Base-by-base conservation (phyloP, 768 basidiomycete species). In the Inosperma sp. region DNA sequence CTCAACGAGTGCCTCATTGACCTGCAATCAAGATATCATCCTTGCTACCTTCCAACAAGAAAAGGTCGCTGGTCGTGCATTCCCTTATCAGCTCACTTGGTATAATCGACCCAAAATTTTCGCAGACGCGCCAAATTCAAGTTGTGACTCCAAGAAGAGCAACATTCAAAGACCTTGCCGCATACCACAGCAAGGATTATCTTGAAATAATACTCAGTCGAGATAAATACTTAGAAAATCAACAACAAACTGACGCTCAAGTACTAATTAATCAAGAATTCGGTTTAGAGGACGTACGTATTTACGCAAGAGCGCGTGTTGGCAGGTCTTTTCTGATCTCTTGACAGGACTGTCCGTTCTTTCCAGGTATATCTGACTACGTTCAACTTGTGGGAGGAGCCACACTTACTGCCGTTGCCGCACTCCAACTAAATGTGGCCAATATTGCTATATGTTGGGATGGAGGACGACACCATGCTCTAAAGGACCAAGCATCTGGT, bases 381-480 rank as follows among this genome's bases (percentile, higher is more conserved):
- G 81, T 87, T 5, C 71, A 71, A 4, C 68, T 83, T 4, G 73
- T 95, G 1, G 91, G 85, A 0, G 88, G 93, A 1, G 87, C 87
- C 0, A 79, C 89, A 0, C 70, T 93, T 31, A 83, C 87, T 2
- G 93, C 87, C 0, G 86, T 80, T 3, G 72, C 75, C 7, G 74
- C 78, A 5, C 70, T 97, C 3, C 70, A 73, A 21, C 68, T 76
- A 9, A 67, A 71, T 12, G 36, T 70, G 2, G 76, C 77, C 4
- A 77, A 87, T 23, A 67, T 88, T 23, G 81, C 86, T 1, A 80
- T 98, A 35, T 84, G 80, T 62, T 96, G 94, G 93, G 93, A 94
- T 58, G 94, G 94, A 13, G 94, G 94, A 44, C 76, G 88, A 59
- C 94, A 95, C 59, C 94, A 96, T 59, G 88, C 89, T 0, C 79